Evolutionary conservation across 108 stramenopile genomes (phyloP), one percentile per base, ranked within the genome.

Genomic region (Conticribra guillardii): DNA sequence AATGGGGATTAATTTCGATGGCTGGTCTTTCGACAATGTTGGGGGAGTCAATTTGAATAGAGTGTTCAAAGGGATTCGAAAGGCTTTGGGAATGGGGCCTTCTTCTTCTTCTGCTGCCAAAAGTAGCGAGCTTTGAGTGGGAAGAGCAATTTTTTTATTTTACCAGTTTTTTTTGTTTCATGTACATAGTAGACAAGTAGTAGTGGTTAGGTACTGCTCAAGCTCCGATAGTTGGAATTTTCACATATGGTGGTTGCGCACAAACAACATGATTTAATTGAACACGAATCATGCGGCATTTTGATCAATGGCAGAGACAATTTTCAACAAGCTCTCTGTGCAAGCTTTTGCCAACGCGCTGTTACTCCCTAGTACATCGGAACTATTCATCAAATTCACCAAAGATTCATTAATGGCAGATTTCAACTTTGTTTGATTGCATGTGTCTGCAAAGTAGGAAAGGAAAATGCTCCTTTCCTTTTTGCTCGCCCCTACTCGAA

Each of bases 21-120:
- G 18, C 16, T 24, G 21, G 21, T 31, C 48, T 1, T 31, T 24
- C 27, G 16, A 34, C 0, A 60, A 60, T 18, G 29, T 60, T 5
- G 48, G 58, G 34, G 69, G 69, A 28, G 21, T 49, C 4, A 32
- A 66, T 51, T 51, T 63, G 47, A 32, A 37, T 1, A 76, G 62
- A 9, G 60, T 76, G 0, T 62, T 51, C 50, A 68, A 47, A 55
- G 77, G 77, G 17, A 21, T 65, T 26, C 34, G 59, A 48, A 59
- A 52, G 64, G 55, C 69, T 7, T 0, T 78, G 52, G 69, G 56
- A 24, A 18, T 66, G 23, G 18, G 48, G 5, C 50, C 29, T 16
- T 44, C 22, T 48, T 62, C n/a, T 11, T 5, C 11, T 41, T 5
- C 8, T 41, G 37, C 27, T 4, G 50, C 5, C 4, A 51, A 51